phyloP scores from a whole-genome alignment of 2,329 filamentous ascomycete species.

The Colletotrichum scovillei region DNA sequence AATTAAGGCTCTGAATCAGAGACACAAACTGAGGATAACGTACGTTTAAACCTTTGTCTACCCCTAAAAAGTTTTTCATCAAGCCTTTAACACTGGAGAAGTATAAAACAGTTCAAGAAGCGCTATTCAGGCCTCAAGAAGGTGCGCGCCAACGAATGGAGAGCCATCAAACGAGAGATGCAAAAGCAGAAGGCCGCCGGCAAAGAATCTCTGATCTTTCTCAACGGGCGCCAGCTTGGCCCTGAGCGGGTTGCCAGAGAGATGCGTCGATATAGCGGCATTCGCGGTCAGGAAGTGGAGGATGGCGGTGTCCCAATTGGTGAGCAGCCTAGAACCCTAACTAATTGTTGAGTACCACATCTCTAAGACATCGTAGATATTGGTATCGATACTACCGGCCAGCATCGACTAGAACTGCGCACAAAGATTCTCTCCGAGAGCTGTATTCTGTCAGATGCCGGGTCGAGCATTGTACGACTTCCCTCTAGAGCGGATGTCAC shows the following conservation, averaged over 20 bases:
- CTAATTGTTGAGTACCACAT: background rate
- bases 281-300: background rate
- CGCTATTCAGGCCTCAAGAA: background rate
- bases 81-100: background rate
- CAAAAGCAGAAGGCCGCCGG: background rate
- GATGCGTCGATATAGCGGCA: background rate
- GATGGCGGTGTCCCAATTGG: background rate
- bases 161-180: background rate
- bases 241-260: background rate
- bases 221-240: background rate
- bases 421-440: too few relatives aligned
- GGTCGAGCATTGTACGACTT: too few relatives aligned
- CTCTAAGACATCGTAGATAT: background rate
- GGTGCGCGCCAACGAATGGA: background rate
- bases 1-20: background rate
- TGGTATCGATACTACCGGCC: background rate
- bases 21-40: background rate
- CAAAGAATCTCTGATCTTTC: background rate
- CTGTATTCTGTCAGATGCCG: fast-evolving
- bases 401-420: fast-evolving
- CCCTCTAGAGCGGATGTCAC: too few relatives aligned
- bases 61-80: fast-evolving
- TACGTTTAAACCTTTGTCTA: background rate
- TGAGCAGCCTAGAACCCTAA: background rate
- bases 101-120: background rate